Evolutionary conservation across 805 yeast species (phyloP).

Genomic region (Candida pini): DNA sequence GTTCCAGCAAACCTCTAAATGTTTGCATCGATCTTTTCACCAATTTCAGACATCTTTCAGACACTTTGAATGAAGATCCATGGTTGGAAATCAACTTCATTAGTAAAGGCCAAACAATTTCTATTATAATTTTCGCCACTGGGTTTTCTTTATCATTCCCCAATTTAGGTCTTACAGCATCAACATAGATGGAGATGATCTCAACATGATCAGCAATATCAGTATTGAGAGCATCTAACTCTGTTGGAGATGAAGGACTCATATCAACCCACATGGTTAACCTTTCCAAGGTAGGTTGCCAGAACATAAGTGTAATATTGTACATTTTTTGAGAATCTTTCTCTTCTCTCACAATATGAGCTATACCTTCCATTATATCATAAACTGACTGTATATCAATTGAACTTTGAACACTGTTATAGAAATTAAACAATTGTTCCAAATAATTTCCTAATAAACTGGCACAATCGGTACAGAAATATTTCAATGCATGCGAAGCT

Average conservation of each 20-base stretch:
- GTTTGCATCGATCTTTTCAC: constrained; percentile 61
- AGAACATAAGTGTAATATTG: constrained; percentile 53
- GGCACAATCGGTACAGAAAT: constrained; percentile 89
- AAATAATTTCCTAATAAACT: constrained; percentile 55
- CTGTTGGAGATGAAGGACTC: constrained; percentile 7
- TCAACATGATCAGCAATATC: constrained; percentile 72
- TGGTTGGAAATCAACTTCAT: constrained; percentile 42
- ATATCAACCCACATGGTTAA: constrained; percentile 24
- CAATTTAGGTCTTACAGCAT: constrained; percentile 44
- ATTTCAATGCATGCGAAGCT: constrained; percentile 90
- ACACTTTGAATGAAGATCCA: constrained; percentile 56
- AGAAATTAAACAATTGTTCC: constrained; percentile 72
- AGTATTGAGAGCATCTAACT: constrained; percentile 33
- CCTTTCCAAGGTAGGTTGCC: constrained; percentile 56
- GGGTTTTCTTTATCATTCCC: constrained; percentile 39
- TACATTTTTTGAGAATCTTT: constrained; percentile 44
- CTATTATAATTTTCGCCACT: constrained; percentile 45
- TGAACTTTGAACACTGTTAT: constrained; percentile 46
- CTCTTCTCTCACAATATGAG: constrained; percentile 68
- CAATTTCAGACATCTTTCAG: constrained; percentile 71
- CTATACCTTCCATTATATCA: constrained; percentile 86
- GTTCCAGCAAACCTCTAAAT: constrained; percentile 48
- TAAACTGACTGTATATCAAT: constrained; percentile 65
- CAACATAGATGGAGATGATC: constrained; percentile 54
- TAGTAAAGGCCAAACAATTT: constrained; percentile 55